Base-by-base conservation (phyloP, 495 filamentous ascomycete species). In the Penicillium soppii region DNA sequence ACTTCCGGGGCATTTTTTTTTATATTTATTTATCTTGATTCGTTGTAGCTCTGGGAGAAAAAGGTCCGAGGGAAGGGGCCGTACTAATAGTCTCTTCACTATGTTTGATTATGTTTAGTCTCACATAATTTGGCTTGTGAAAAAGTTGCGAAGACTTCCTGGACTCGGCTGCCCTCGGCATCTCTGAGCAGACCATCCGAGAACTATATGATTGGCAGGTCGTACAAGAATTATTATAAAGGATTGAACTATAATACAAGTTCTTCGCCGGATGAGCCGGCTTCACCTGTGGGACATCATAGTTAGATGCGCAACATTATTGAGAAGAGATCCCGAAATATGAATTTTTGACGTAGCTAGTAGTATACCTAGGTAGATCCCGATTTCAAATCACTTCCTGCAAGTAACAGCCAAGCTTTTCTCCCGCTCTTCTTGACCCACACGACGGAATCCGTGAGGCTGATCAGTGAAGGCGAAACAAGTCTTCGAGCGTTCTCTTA, bases 331-430 rank as follows among this genome's bases (percentile, higher is more conserved):
- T 44, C 36, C 41, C 55, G 19, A 50, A 50, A 30, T 49, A 54
- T 58, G 55, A 5, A 12, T 8, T 29, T 26, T 54, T 50, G n/a
- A 54, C 45, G 40, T 58, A 50, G 45, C 30, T n/a, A n/a, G n/a
- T n/a, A n/a, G n/a, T n/a, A n/a, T n/a, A n/a, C n/a, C n/a, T n/a
- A n/a, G n/a, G n/a, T 16, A 9, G 7, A 19, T 15, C 32, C 23
- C 15, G 29, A 29, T 5, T 29, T 32, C 33, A 47, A 21, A 13
- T 40, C 19, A 33, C 15, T 10, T 15, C 12, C 26, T 33, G 9
- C 38, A 43, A 23, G 4, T 22, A 15, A 41, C 10, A 37, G 50
- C 41, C 41, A 52, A 52, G 50, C 50, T 52, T 52, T 45, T 27
- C 12, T 27, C 21, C 22, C 25, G 15, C 19, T 3, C 21, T 8